Evolutionary conservation across 305 asterid species (phyloP).

Genomic region (Fraxinus albicans): DNA sequence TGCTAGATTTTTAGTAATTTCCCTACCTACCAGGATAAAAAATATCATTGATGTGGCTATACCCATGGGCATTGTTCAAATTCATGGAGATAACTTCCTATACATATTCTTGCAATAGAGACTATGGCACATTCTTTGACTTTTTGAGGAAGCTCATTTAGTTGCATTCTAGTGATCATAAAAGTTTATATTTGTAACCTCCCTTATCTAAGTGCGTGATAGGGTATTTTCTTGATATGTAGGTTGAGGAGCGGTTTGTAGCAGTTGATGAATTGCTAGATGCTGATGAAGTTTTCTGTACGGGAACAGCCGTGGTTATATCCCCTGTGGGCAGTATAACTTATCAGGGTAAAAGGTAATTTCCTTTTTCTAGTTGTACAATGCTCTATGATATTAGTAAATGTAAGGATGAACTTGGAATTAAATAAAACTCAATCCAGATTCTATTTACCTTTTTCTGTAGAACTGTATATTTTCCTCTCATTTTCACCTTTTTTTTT

Average conservation of each 20-base stretch:
- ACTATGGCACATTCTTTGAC: neutral
- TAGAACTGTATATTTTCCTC: neutral
- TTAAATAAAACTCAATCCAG: neutral
- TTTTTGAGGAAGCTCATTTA: neutral
- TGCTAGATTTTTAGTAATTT: neutral
- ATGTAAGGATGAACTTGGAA: neutral
- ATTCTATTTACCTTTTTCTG: neutral
- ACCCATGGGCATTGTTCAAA: neutral
- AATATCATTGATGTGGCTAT: neutral
- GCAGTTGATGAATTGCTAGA: constrained; percentile 85
- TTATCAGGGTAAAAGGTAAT: constrained; percentile 62
- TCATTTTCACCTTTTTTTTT: neutral
- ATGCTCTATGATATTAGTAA: neutral
- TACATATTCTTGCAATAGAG: neutral
- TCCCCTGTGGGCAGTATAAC: constrained; percentile 97
- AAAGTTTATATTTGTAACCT: too few species aligned
- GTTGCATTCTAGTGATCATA: neutral
- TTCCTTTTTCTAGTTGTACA: neutral
- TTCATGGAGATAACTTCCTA: neutral
- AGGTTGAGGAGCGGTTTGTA: constrained; percentile 87
- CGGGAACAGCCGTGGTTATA: constrained; percentile 94
- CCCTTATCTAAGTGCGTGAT: neutral
- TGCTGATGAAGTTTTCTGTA: constrained; percentile 97
- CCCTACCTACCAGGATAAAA: too few species aligned
- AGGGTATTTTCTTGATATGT: constrained; percentile 9